Conservation (phyloP, 306 rosid genomes). For the Arachis stenosperma region DNA sequence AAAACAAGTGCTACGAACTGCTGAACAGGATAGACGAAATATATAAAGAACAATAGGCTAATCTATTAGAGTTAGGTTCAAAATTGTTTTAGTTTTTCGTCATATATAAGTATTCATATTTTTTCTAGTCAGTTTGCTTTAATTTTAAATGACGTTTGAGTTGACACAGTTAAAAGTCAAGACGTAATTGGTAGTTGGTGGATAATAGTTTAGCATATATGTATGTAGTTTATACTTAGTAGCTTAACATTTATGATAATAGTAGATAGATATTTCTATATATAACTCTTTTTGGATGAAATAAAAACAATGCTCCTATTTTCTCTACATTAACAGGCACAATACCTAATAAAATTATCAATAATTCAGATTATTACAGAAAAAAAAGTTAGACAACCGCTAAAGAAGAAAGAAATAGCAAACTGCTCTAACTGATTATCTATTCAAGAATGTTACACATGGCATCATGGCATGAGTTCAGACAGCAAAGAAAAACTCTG, state of each 20-base stretch:
- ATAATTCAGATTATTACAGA: too few relatives aligned
- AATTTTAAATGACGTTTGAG: slow-evolving; percentile 2
- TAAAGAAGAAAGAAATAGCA: background rate
- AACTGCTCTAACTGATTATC: background rate
- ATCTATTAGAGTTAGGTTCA: background rate
- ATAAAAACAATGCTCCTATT: too few relatives aligned
- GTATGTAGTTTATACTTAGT: too few relatives aligned
- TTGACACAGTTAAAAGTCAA: background rate
- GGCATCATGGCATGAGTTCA: slow-evolving; percentile 30
- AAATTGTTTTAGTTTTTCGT: slow-evolving; percentile 18
- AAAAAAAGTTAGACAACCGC: too few relatives aligned
- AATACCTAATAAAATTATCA: too few relatives aligned
- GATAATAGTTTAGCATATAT: too few relatives aligned
- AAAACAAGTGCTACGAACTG: slow-evolving; percentile 63
- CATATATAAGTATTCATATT: slow-evolving; percentile 18
- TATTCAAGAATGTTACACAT: background rate
- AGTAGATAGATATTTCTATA: too few relatives aligned
- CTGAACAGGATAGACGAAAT: slow-evolving; percentile 60
- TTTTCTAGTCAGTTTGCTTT: background rate
- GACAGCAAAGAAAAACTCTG: slow-evolving; percentile 26
- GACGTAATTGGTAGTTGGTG: too few relatives aligned
- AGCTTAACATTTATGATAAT: too few relatives aligned
- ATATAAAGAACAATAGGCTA: slow-evolving; percentile 24
- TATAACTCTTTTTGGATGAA: too few relatives aligned
- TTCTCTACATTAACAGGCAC: too few relatives aligned